A percentile compares a stretch with the other conserved stretches of the same genome.
Conservation (phyloP, 2,329 filamentous ascomycete genomes). For the Emergomyces africanus region DNA sequence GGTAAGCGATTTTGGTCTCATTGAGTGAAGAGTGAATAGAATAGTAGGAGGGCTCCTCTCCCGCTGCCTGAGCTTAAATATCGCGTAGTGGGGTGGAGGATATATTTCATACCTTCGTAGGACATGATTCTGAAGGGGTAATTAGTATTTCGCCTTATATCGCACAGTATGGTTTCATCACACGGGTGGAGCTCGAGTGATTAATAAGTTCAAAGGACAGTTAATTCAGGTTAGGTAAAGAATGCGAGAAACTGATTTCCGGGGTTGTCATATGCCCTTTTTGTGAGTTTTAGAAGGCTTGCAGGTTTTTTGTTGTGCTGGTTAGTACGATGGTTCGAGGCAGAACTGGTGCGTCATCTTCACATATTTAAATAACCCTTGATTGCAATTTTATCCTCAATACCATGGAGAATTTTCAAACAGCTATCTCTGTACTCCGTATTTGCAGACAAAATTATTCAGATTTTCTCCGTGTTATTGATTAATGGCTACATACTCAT, state of each 20-base stretch:
- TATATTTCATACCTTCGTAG: constrained; percentile 1
- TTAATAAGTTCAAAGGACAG: not conserved
- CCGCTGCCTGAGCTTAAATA: not conserved
- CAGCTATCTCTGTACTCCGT: too few species aligned
- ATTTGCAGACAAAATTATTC: too few species aligned
- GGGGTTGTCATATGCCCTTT: not conserved
- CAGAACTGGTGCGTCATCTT: constrained; percentile 4
- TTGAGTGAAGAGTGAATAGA: not conserved
- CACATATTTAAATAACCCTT: not conserved
- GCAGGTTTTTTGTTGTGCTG: constrained; percentile 3
- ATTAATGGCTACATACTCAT: too few species aligned
- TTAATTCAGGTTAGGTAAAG: not conserved
- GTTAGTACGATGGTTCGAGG: not conserved
- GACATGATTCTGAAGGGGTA: not conserved
- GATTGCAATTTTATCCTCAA: not conserved
- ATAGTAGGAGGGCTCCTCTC: not conserved
- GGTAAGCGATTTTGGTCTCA: constrained; percentile 3
- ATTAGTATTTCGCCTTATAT: not conserved
- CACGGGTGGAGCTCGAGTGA: not conserved
- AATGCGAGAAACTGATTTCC: not conserved
- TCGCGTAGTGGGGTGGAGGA: not conserved
- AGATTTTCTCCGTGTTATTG: too few species aligned
- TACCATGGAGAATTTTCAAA: not conserved
- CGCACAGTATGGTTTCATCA: too few species aligned
- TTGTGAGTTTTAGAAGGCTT: constrained; percentile 1